Evolutionary conservation across 2,329 filamentous ascomycete genomes (phyloP).

Genomic region (Pseudocercospora fuligena): DNA sequence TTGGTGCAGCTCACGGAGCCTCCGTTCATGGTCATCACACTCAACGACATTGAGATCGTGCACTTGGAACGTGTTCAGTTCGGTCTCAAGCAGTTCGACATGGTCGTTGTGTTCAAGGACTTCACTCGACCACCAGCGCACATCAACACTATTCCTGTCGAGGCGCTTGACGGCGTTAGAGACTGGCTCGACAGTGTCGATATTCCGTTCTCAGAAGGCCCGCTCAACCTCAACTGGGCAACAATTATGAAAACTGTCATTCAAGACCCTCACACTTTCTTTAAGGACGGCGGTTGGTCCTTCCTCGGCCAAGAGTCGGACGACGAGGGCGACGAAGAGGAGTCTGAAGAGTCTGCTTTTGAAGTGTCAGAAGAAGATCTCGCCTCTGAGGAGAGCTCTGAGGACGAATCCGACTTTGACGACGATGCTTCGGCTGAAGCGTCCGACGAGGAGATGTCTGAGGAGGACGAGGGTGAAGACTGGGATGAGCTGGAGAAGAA

Average conservation of each 20-base stretch:
- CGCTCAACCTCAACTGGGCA: conserved; percentile 96
- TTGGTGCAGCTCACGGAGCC: conserved; percentile 96
- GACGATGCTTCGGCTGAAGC: conserved; percentile 85
- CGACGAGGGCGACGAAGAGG: conserved; percentile 75
- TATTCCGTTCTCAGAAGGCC: conserved; percentile 91
- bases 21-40: conserved; percentile 92
- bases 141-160: conserved; percentile 97
- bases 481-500: conserved; percentile 94
- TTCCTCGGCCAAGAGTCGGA: conserved; percentile 90
- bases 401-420: conserved; percentile 92
- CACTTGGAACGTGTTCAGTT: conserved; percentile 96
- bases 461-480: conserved; percentile 76
- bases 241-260: conserved; percentile 99
- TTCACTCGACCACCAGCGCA: conserved; percentile 88
- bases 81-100: conserved; percentile 97
- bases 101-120: conserved; percentile 98
- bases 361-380: conserved; percentile 88
- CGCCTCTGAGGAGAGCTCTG: conserved; percentile 74
- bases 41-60: conserved; percentile 94
- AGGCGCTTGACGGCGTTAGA: conserved; percentile 92
- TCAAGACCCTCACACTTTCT: conserved; percentile 92
- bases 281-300: conserved; percentile 90
- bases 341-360: conserved; percentile 88
- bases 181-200: conserved; percentile 97
- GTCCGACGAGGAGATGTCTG: conserved; percentile 67